These are phyloP conservation scores for Clohesyomyces aquaticus DNA, from an alignment of 495 filamentous ascomycete species.

Conservation along the genomic window DNA sequence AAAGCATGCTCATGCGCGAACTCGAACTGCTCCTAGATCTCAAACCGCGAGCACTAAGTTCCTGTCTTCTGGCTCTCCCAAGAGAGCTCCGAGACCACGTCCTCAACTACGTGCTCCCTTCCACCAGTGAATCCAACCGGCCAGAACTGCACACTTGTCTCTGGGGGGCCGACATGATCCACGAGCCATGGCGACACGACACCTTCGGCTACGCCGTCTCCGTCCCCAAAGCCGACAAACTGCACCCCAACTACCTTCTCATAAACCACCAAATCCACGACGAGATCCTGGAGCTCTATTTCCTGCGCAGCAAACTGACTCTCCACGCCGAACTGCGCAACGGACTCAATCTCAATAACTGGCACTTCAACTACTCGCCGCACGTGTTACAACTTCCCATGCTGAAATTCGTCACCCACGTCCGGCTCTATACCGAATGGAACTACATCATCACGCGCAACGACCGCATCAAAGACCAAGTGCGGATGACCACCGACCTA, in stretches of 20 bases:
- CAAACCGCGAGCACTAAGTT: slow-evolving; percentile 25
- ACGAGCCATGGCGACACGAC: slow-evolving; percentile 34
- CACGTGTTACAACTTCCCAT: slow-evolving; percentile 27
- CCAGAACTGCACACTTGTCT: slow-evolving; percentile 32
- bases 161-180: slow-evolving; percentile 31
- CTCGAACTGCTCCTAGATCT: slow-evolving; percentile 30
- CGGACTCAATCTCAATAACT: slow-evolving; percentile 21
- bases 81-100: slow-evolving; percentile 21
- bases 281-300: slow-evolving; percentile 26
- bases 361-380: slow-evolving; percentile 29
- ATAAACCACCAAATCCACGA: slow-evolving; percentile 30
- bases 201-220: slow-evolving; percentile 23
- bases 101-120: slow-evolving; percentile 20
- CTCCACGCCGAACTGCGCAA: slow-evolving; percentile 34
- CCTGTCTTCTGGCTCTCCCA: slow-evolving; percentile 26
- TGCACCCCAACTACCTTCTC: slow-evolving; percentile 26
- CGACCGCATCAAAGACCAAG: slow-evolving; percentile 22
- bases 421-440: slow-evolving; percentile 33
- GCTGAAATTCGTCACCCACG: slow-evolving; percentile 27
- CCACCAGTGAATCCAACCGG: not conserved
- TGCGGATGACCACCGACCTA: slow-evolving; percentile 31
- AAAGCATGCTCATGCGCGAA: slow-evolving; percentile 28
- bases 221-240: slow-evolving; percentile 13
- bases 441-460: slow-evolving; percentile 27
- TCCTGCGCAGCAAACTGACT: slow-evolving; percentile 17